phyloP scores from a whole-genome alignment of 768 basidiomycete genomes.

The Boletellus emodensis region DNA sequence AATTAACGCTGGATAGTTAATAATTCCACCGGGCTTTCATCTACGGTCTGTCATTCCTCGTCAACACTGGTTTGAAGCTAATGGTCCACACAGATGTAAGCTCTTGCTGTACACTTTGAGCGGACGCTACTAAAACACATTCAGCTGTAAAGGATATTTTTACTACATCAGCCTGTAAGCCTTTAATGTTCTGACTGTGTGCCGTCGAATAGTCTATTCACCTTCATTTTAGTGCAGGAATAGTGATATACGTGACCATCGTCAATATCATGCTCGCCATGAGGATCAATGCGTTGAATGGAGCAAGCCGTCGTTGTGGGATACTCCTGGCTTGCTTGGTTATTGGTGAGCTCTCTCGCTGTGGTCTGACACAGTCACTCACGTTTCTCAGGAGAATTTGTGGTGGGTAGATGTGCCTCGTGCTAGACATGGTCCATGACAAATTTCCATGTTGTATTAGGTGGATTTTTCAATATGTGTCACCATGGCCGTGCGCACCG shows the following conservation, averaged over 20 bases:
- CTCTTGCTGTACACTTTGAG: too few species aligned
- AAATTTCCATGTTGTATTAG: constrained; percentile 1
- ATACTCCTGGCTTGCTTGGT: constrained; percentile 14
- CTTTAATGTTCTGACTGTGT: too few species aligned
- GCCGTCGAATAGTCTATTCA: too few species aligned
- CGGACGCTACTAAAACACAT: too few species aligned
- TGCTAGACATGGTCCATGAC: background rate
- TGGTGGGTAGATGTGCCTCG: constrained; percentile 4
- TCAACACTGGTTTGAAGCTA: too few species aligned
- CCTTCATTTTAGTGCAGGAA: constrained; percentile 18
- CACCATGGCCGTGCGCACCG: constrained; percentile 15
- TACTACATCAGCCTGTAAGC: constrained; percentile 21
- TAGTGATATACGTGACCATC: constrained; percentile 13
- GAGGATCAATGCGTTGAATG: constrained; percentile 19
- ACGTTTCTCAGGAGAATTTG: constrained; percentile 12
- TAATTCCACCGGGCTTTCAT: constrained; percentile 17
- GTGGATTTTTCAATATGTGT: constrained; percentile 14
- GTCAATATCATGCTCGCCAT: constrained; percentile 22
- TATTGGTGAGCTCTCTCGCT: constrained; percentile 9
- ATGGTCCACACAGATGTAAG: too few species aligned
- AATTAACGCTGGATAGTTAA: constrained; percentile 13
- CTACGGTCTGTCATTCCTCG: constrained; percentile 16
- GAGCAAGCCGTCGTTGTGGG: background rate
- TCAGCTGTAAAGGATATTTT: constrained; percentile 22
- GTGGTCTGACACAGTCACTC: background rate